A percentile compares a stretch with the other conserved stretches of the same genome.
These are phyloP conservation scores for Phytophthora colocasiae DNA, from an alignment of 352 stramenopile species.

Conservation along the genomic window DNA sequence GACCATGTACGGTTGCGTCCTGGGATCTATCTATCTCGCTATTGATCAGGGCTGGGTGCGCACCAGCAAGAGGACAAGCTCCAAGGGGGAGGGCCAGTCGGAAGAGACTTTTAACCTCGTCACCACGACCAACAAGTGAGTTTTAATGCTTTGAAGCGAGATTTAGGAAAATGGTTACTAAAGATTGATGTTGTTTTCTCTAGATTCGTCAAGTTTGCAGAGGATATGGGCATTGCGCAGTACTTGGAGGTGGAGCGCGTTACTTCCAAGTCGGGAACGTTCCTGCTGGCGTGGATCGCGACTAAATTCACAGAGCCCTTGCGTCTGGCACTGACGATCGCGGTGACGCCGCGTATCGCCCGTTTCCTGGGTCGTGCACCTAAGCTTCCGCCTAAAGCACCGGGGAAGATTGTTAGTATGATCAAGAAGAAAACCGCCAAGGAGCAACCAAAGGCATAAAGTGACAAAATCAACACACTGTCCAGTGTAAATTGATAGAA, in stretches of 20 bases:
- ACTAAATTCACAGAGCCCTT: slow-evolving; percentile 91
- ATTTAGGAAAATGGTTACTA: slow-evolving; percentile 11
- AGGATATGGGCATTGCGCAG: slow-evolving; percentile 77
- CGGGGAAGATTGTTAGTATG: slow-evolving; percentile 23
- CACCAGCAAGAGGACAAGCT: slow-evolving; percentile 48
- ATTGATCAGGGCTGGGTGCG: slow-evolving; percentile 84
- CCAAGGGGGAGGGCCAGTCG: slow-evolving; percentile 21
- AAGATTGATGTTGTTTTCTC: background rate
- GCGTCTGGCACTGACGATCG: slow-evolving; percentile 78
- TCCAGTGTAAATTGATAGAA: slow-evolving; percentile 4
- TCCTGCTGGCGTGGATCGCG: slow-evolving; percentile 85
- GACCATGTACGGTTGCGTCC: slow-evolving; percentile 74
- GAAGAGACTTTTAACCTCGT: slow-evolving; percentile 79
- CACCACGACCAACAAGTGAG: slow-evolving; percentile 83
- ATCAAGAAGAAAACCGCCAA: slow-evolving; percentile 32
- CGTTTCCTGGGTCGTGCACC: slow-evolving; percentile 74
- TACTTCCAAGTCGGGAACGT: slow-evolving; percentile 82
- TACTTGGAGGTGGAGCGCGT: slow-evolving; percentile 84
- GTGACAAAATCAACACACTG: slow-evolving; percentile 14
- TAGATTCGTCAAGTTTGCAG: slow-evolving; percentile 73
- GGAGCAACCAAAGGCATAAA: slow-evolving; percentile 32
- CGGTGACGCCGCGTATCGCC: slow-evolving; percentile 79
- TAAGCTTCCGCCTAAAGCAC: slow-evolving; percentile 52
- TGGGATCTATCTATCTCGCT: slow-evolving; percentile 83
- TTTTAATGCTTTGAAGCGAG: slow-evolving; percentile 3